These are phyloP conservation scores for Chionographis japonica DNA, from an alignment of 106 monocot genomes.

Conservation along the genomic window DNA sequence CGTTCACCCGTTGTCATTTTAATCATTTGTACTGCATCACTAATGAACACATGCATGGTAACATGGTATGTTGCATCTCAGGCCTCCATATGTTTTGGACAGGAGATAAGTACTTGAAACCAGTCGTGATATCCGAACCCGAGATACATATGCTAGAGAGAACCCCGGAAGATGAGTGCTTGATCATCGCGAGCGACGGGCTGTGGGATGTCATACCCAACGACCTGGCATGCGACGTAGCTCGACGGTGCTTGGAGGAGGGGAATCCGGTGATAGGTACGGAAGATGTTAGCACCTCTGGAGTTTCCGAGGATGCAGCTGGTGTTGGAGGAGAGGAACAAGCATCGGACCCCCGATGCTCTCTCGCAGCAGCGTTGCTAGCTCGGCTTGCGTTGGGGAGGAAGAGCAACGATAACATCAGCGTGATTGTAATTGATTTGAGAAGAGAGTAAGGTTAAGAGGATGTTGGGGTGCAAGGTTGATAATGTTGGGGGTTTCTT, in stretches of 20 bases:
- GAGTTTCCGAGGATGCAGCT: neutral
- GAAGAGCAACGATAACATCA: conserved; percentile 56
- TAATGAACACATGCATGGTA: too few species aligned
- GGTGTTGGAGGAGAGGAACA: neutral
- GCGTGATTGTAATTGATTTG: conserved; percentile 61
- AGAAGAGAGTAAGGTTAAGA: conserved; percentile 3
- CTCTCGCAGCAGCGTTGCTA: conserved; percentile 42
- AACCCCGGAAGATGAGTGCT: conserved; percentile 48
- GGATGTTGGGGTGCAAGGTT: neutral
- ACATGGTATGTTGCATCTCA: too few species aligned
- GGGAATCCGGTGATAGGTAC: conserved; percentile 1
- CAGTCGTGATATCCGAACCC: conserved; percentile 69
- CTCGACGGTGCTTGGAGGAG: conserved; percentile 50
- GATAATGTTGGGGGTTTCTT: neutral
- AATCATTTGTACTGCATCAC: too few species aligned
- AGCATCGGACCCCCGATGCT: conserved; percentile 28
- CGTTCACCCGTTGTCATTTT: too few species aligned
- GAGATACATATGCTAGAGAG: conserved; percentile 45
- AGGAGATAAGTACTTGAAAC: conserved; percentile 78
- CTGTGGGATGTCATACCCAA: conserved; percentile 70
- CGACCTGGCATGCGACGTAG: conserved; percentile 65
- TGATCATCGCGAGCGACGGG: conserved; percentile 78
- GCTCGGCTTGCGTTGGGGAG: conserved; percentile 61
- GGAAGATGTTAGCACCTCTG: neutral
- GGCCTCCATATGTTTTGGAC: neutral